These are phyloP conservation scores for Coniferiporia weirii DNA, from an alignment of 1,284 basidiomycete genomes.

Conservation along the genomic window DNA sequence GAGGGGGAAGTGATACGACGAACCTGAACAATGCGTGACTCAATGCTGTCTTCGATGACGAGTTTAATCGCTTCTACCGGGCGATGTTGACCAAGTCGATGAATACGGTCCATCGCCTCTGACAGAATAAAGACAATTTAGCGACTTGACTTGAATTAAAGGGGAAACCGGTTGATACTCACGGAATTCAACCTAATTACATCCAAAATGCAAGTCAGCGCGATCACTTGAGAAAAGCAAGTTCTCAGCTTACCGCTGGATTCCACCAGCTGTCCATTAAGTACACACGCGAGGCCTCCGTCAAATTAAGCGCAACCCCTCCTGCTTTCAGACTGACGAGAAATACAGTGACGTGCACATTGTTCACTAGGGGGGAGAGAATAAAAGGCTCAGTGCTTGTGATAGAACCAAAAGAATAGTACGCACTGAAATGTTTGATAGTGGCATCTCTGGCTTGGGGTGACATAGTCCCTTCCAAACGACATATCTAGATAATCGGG, in stretches of 20 bases:
- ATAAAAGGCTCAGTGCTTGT: no score
- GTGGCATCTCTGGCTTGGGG: slow-evolving; percentile 94
- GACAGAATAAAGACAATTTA: slow-evolving; percentile 23
- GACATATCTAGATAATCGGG: slow-evolving; percentile 66
- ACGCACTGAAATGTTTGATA: slow-evolving; percentile 88
- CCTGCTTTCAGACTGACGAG: slow-evolving; percentile 95
- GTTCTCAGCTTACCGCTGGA: slow-evolving; percentile 53
- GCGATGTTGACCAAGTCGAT: slow-evolving; percentile 86
- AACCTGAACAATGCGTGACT: slow-evolving; percentile 80
- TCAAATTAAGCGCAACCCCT: slow-evolving; percentile 91
- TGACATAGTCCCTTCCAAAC: slow-evolving; percentile 95
- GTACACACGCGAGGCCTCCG: slow-evolving; percentile 91
- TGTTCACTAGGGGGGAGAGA: slow-evolving; percentile 60
- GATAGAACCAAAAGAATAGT: neutral
- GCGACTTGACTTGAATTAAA: slow-evolving; percentile 17
- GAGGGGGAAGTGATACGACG: no score
- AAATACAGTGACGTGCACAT: slow-evolving; percentile 93
- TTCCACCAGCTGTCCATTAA: slow-evolving; percentile 94
- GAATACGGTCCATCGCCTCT: slow-evolving; percentile 98
- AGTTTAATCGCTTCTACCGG: slow-evolving; percentile 93
- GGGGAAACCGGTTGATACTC: slow-evolving; percentile 27
- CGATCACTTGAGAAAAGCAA: neutral
- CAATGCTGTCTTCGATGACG: slow-evolving; percentile 94
- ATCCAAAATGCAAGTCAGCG: no score
- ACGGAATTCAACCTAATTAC: slow-evolving; percentile 61